Conservation (phyloP, 306 rosid genomes). For the Quercus mongolica region DNA sequence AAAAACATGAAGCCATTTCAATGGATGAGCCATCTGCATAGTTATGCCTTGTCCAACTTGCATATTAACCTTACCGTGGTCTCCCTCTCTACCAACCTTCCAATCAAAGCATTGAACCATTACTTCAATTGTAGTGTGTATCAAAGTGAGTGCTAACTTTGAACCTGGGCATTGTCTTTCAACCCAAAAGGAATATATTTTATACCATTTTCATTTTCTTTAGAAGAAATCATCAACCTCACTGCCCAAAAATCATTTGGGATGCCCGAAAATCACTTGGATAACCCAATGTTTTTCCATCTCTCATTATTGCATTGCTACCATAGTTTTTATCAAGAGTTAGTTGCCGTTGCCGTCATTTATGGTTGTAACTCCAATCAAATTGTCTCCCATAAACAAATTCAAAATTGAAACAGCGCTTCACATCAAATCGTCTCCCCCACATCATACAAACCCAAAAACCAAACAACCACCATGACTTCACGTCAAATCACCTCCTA, state of each 20-base stretch:
- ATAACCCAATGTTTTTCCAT: slow-evolving; percentile 36
- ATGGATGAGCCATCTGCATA: slow-evolving; percentile 44
- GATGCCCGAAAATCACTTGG: slow-evolving; percentile 26
- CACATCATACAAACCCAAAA: too few relatives aligned
- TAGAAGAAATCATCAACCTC: slow-evolving; percentile 29
- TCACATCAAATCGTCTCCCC: too few relatives aligned
- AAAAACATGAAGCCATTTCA: slow-evolving; percentile 26
- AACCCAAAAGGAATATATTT: slow-evolving; percentile 32
- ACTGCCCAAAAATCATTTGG: slow-evolving; percentile 15
- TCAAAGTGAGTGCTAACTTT: slow-evolving; percentile 27
- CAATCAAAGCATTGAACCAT: slow-evolving; percentile 15
- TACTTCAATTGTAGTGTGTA: slow-evolving; percentile 30
- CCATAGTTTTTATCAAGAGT: slow-evolving; percentile 12
- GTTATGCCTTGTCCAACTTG: slow-evolving; percentile 42
- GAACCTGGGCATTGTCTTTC: slow-evolving; percentile 55
- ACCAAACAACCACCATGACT: too few relatives aligned
- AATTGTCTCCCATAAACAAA: too few relatives aligned
- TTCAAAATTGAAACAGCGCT: too few relatives aligned
- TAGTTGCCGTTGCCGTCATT: too few relatives aligned
- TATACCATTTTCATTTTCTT: background rate
- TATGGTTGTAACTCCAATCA: too few relatives aligned
- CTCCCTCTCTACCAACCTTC: too few relatives aligned
- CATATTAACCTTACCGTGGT: slow-evolving; percentile 24
- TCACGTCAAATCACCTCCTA: too few relatives aligned
- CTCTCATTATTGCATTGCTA: slow-evolving; percentile 52